These are phyloP conservation scores for Rubia tinctorum DNA, from an alignment of 305 asterid genomes.

Conservation along the genomic window DNA sequence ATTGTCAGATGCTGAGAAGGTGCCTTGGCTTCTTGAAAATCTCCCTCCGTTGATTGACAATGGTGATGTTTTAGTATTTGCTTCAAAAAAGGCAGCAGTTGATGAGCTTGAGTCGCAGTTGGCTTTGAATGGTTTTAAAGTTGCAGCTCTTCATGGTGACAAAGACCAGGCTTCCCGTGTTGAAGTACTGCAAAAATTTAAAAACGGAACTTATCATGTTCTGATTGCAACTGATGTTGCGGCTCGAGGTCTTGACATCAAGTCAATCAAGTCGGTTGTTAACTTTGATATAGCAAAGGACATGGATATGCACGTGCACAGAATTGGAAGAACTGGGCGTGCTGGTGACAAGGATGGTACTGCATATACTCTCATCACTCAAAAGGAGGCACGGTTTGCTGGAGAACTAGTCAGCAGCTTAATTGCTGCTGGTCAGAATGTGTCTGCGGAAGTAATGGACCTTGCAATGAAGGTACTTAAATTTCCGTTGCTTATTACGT, in stretches of 20 bases:
- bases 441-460: constrained; percentile 84
- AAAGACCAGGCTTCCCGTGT: constrained; percentile 96
- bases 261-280: constrained; percentile 93
- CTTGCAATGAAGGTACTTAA: constrained; percentile 92
- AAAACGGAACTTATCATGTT: constrained; percentile 84
- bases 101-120: constrained; percentile 84
- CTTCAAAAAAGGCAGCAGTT: constrained; percentile 86
- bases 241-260: constrained; percentile 99
- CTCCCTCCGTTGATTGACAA: constrained; percentile 85
- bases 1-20: constrained; percentile 74
- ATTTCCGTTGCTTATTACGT: background rate
- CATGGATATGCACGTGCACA: constrained; percentile 99
- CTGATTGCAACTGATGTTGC: constrained; percentile 99
- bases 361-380: constrained; percentile 91
- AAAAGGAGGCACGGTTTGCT: constrained; percentile 94
- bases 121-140: constrained; percentile 65
- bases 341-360: constrained; percentile 99
- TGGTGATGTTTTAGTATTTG: constrained; percentile 94
- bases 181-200: constrained; percentile 87
- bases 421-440: constrained; percentile 95
- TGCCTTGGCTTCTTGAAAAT: constrained; percentile 90
- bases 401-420: constrained; percentile 88
- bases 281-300: constrained; percentile 94
- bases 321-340: constrained; percentile 99
- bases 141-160: constrained; percentile 97